These are phyloP conservation scores for Atkinsonella texensis DNA, from an alignment of 2,329 filamentous ascomycete genomes.

Conservation along the genomic window DNA sequence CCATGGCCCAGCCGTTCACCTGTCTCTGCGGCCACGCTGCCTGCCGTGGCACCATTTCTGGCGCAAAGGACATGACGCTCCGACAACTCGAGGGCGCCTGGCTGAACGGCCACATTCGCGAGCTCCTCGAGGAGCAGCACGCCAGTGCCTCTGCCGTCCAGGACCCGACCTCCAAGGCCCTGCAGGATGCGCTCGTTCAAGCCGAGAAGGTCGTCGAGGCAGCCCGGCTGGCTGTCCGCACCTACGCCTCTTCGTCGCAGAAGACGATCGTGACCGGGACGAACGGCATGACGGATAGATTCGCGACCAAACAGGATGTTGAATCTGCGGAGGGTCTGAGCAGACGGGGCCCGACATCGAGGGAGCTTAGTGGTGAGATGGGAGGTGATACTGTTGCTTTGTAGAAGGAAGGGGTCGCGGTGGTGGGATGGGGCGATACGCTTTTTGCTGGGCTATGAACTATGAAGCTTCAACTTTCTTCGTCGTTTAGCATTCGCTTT, in stretches of 20 bases:
- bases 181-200: conserved; percentile 30
- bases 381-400: conserved; percentile 40
- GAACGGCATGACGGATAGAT: conserved; percentile 8
- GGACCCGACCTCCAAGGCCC: conserved; percentile 29
- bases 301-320: not conserved
- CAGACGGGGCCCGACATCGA: conserved; percentile 36
- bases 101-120: conserved; percentile 49
- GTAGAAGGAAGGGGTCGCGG: not conserved
- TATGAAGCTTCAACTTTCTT: not conserved
- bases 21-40: conserved; percentile 46
- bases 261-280: conserved; percentile 9
- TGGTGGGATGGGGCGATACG: not conserved
- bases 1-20: conserved; percentile 59
- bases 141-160: conserved; percentile 9
- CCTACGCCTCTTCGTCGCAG: conserved; percentile 18
- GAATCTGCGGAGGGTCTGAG: conserved; percentile 10
- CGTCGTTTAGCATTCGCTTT: not conserved
- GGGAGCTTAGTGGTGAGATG: conserved; percentile 49
- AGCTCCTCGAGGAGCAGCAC: conserved; percentile 31
- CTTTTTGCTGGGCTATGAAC: not conserved
- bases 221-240: conserved; percentile 29
- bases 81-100: conserved; percentile 45
- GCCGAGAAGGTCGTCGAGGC: conserved; percentile 36
- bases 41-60: conserved; percentile 51
- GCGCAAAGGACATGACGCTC: conserved; percentile 47